These are phyloP conservation scores for Cyberlindnera veronae DNA, from an alignment of 805 yeast species.

Conservation along the genomic window DNA sequence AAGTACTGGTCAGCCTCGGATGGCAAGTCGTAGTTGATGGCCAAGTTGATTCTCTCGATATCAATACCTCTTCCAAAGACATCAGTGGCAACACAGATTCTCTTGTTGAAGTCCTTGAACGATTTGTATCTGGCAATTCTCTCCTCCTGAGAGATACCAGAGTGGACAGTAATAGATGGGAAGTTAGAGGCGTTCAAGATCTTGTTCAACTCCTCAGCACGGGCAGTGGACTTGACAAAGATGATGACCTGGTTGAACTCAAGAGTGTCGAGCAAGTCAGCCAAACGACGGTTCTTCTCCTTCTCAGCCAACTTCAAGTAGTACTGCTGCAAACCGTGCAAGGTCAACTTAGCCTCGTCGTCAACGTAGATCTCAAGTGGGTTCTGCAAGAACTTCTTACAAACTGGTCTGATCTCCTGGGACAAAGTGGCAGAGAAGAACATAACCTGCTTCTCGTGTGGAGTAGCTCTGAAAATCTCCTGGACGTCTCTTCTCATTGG, in stretches of 20 bases:
- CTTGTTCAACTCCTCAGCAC: slow-evolving; percentile 90
- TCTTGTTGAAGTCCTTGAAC: slow-evolving; percentile 96
- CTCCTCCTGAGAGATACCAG: slow-evolving; percentile 94
- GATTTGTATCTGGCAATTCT: slow-evolving; percentile 95
- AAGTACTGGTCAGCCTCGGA: slow-evolving; percentile 95
- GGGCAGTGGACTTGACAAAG: slow-evolving; percentile 84
- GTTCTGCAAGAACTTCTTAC: slow-evolving; percentile 97
- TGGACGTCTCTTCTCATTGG: slow-evolving; percentile 99
- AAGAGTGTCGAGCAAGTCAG: slow-evolving; percentile 87
- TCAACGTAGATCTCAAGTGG: slow-evolving; percentile 97
- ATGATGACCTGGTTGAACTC: slow-evolving; percentile 98
- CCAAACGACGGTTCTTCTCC: slow-evolving; percentile 89
- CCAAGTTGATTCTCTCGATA: slow-evolving; percentile 96
- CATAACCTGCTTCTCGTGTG: slow-evolving; percentile 98
- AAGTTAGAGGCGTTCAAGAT: slow-evolving; percentile 87
- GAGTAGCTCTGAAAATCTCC: slow-evolving; percentile 95
- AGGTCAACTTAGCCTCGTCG: slow-evolving; percentile 94
- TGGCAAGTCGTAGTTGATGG: slow-evolving; percentile 96
- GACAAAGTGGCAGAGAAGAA: slow-evolving; percentile 97
- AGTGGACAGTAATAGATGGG: slow-evolving; percentile 97
- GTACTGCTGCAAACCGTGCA: slow-evolving; percentile 98
- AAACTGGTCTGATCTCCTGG: slow-evolving; percentile 90
- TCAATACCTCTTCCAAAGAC: slow-evolving; percentile 99
- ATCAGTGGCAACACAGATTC: slow-evolving; percentile 98
- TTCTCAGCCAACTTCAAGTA: slow-evolving; percentile 84